Percentiles rank a stretch among this genome's conserved stretches.
Conservation (phyloP, 1,139 yeast species). For the Candida tetrigidarum region DNA sequence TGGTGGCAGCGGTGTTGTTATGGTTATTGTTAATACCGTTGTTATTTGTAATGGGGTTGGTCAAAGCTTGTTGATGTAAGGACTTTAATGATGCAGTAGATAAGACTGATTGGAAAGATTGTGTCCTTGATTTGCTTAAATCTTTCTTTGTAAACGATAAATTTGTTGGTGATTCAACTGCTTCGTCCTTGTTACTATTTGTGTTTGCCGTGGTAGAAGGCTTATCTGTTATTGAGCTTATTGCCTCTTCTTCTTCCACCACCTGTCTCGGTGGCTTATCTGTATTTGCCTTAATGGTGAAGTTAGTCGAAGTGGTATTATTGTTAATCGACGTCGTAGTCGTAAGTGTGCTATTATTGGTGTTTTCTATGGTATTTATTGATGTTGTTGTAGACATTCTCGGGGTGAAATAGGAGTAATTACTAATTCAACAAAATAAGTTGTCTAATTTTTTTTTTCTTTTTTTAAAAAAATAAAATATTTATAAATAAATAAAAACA, state of each 20-base stretch:
- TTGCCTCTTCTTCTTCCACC: conserved; percentile 2
- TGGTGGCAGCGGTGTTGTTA: no score
- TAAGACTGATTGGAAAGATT: conserved; percentile 66
- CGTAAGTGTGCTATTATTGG: neutral
- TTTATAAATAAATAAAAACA: neutral
- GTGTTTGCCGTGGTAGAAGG: neutral
- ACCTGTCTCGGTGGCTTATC: neutral
- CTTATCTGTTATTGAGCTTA: conserved; percentile 2
- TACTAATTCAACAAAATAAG: neutral
- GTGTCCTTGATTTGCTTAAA: conserved; percentile 55
- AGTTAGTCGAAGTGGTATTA: neutral
- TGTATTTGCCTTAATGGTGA: conserved; percentile 3
- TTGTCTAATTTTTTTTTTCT: no score
- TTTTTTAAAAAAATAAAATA: no score
- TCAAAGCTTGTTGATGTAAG: conserved; percentile 34
- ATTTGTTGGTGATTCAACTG: conserved; percentile 22
- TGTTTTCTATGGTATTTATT: conserved; percentile 5
- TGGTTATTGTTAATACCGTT: no score
- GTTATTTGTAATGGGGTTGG: conserved; percentile 7
- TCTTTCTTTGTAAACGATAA: conserved; percentile 57
- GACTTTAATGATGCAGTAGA: conserved; percentile 63
- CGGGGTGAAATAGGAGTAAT: neutral
- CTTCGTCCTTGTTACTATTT: neutral
- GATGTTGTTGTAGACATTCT: conserved; percentile 8
- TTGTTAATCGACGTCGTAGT: neutral